Evolutionary conservation across 495 filamentous ascomycete genomes (phyloP).

Genomic region (Trichoderma parareesei): DNA sequence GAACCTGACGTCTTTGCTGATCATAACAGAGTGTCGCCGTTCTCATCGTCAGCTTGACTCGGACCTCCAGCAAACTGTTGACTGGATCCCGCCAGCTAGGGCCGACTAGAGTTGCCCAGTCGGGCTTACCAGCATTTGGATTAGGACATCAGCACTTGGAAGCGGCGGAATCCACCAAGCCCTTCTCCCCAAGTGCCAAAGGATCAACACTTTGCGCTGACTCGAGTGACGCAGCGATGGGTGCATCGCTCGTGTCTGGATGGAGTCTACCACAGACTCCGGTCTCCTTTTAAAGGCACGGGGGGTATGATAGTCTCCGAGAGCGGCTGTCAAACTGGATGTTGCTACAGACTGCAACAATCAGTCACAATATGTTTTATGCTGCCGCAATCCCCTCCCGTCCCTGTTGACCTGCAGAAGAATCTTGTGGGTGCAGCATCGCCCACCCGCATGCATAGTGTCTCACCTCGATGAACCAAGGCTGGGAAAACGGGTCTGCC

Average conservation of each 20-base stretch:
- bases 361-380: background rate
- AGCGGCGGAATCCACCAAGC: background rate
- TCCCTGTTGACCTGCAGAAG: background rate
- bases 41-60: background rate
- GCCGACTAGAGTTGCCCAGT: background rate
- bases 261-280: no score
- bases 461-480: background rate
- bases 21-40: background rate
- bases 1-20: no score
- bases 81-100: background rate
- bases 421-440: background rate
- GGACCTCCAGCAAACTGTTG: background rate
- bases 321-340: no score
- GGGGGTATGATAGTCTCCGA: no score
- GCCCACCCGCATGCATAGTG: background rate
- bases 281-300: no score
- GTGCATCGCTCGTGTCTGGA: no score
- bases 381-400: background rate
- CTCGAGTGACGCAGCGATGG: background rate
- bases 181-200: background rate
- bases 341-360: no score
- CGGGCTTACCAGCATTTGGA: background rate
- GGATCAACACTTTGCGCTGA: background rate
- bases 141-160: constrained; percentile 3
- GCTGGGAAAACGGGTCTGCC: background rate